These are phyloP conservation scores for Malassezia cuniculi DNA, from an alignment of 1,284 basidiomycete species.

Conservation along the genomic window DNA sequence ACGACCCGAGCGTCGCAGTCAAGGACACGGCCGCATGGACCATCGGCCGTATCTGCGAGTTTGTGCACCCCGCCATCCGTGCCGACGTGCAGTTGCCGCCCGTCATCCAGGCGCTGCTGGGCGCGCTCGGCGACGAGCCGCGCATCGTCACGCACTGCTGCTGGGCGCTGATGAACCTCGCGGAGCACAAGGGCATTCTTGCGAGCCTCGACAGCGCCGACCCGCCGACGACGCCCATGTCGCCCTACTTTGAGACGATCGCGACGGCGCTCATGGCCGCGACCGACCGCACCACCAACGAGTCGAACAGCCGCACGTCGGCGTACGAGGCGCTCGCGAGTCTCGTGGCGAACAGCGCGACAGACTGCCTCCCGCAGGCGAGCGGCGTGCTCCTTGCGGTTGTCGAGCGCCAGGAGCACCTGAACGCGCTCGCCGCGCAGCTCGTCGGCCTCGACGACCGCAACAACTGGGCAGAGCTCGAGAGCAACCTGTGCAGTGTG, in stretches of 20 bases:
- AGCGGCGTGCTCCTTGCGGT: slow-evolving; percentile 71
- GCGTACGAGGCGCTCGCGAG: slow-evolving; percentile 91
- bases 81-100: slow-evolving; percentile 75
- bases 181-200: slow-evolving; percentile 33
- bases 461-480: slow-evolving; percentile 97
- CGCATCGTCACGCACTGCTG: slow-evolving; percentile 87
- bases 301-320: slow-evolving; percentile 81
- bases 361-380: slow-evolving; percentile 68
- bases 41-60: slow-evolving; percentile 82
- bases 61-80: slow-evolving; percentile 74
- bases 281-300: slow-evolving; percentile 60
- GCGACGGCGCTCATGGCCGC: slow-evolving; percentile 30
- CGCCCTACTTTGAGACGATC: slow-evolving; percentile 71
- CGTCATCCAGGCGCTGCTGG: slow-evolving; percentile 69
- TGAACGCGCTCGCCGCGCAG: slow-evolving; percentile 61
- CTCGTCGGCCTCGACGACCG: slow-evolving; percentile 88
- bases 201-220: slow-evolving; percentile 50
- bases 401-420: slow-evolving; percentile 73
- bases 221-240: slow-evolving; percentile 54
- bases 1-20: slow-evolving; percentile 69
- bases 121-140: slow-evolving; percentile 66
- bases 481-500: slow-evolving; percentile 77
- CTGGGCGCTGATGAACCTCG: slow-evolving; percentile 87
- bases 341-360: slow-evolving; percentile 66
- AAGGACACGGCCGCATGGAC: slow-evolving; percentile 98